These are phyloP conservation scores for Theileria sp. DNA, from an alignment of 169 alveolate genomes.

Conservation along the genomic window DNA sequence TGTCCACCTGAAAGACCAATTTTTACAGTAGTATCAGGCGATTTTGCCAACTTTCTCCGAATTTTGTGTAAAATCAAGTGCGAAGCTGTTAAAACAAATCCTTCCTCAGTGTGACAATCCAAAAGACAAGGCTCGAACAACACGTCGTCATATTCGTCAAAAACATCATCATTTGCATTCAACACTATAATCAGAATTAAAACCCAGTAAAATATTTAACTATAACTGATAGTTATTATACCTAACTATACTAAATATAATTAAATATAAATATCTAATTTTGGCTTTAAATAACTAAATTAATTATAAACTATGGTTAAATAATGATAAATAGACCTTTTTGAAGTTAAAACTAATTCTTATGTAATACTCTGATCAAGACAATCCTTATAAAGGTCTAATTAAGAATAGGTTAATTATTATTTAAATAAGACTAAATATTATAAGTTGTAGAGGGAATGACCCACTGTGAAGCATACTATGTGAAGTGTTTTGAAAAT, in stretches of 20 bases:
- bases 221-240: no score
- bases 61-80: conserved; percentile 58
- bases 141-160: conserved; percentile 30
- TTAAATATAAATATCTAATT: no score
- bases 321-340: background rate
- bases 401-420: no score
- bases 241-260: background rate
- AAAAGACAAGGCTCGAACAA: conserved; percentile 61
- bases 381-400: no score
- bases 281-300: no score
- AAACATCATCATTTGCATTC: conserved; percentile 12
- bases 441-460: background rate
- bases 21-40: conserved; percentile 45
- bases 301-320: no score
- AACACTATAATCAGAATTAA: background rate
- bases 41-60: conserved; percentile 51
- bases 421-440: background rate
- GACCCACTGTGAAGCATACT: background rate
- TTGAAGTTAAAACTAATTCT: background rate
- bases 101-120: conserved; percentile 69
- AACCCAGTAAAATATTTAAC: no score
- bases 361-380: no score
- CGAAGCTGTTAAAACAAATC: conserved; percentile 59
- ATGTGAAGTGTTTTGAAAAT: conserved; percentile 36
- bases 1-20: conserved; percentile 65